A percentile compares a stretch with the other conserved stretches of the same genome.
These are phyloP conservation scores for Auricularia sp. DNA, from an alignment of 768 basidiomycete genomes.

Conservation along the genomic window DNA sequence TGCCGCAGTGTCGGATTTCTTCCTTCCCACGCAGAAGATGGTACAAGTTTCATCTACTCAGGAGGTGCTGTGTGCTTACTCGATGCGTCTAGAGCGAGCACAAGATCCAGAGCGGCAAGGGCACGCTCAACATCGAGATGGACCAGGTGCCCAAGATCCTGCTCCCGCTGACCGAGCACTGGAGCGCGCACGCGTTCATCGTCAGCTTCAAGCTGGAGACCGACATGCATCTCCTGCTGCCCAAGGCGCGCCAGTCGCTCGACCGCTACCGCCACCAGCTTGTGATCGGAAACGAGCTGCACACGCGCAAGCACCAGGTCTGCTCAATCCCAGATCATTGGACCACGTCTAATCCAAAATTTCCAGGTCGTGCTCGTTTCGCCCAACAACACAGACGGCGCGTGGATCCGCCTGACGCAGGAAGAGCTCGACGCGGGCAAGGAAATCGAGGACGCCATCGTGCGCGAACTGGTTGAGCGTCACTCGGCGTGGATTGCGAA, in stretches of 20 bases:
- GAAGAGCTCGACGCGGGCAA: conserved; percentile 40
- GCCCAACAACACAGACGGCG: conserved; percentile 12
- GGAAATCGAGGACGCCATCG: conserved; percentile 92
- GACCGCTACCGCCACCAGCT: conserved; percentile 95
- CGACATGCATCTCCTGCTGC: conserved; percentile 68
- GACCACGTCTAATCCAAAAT: neutral
- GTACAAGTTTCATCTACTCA: conserved; percentile 30
- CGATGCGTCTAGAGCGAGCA: conserved; percentile 65
- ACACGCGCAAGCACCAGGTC: conserved; percentile 70
- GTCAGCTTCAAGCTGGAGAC: conserved; percentile 99
- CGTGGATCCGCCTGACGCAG: conserved; percentile 24
- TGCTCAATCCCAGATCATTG: conserved; percentile 5
- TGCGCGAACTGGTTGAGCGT: conserved; percentile 59
- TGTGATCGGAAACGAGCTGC: conserved; percentile 94
- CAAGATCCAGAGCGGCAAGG: conserved; percentile 96
- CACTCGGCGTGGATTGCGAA: conserved; percentile 55
- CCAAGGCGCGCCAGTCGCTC: conserved; percentile 80
- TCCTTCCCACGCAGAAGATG: conserved; percentile 84
- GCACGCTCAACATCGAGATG: conserved; percentile 91
- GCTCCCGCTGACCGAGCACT: conserved; percentile 87
- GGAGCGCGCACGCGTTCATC: conserved; percentile 82
- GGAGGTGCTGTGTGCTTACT: too few species aligned
- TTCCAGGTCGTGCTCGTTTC: conserved; percentile 4
- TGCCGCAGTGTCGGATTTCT: conserved; percentile 97
- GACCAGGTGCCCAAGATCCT: conserved; percentile 97